These are phyloP conservation scores for Beta corolliflora DNA, from an alignment of 179 eudicot genomes.

Conservation along the genomic window DNA sequence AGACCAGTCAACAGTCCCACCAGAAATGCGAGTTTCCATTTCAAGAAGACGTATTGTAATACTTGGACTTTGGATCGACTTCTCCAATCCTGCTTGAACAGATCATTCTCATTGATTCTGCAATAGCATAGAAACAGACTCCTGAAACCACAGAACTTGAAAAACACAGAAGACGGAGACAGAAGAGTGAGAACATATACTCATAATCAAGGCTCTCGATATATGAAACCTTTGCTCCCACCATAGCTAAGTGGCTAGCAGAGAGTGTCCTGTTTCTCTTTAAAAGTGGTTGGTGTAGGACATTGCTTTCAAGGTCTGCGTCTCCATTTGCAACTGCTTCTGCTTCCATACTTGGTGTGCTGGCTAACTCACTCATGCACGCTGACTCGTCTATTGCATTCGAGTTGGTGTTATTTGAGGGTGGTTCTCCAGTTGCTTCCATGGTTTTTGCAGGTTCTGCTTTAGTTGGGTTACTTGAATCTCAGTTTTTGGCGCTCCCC, in stretches of 20 bases:
- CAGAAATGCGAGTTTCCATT: conserved; percentile 80
- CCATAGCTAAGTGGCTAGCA: conserved; percentile 69
- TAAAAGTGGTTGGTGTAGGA: conserved; percentile 57
- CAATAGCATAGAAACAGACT: conserved; percentile 20
- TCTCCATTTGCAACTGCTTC: conserved; percentile 29
- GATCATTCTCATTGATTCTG: conserved; percentile 89
- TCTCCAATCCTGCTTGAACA: conserved; percentile 96
- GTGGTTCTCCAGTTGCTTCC: conserved; percentile 11
- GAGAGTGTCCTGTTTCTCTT: conserved; percentile 64
- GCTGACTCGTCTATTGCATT: conserved; percentile 18
- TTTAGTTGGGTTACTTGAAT: not conserved
- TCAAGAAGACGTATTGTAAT: conserved; percentile 69
- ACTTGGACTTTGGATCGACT: conserved; percentile 77
- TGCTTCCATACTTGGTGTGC: conserved; percentile 25
- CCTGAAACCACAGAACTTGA: not conserved
- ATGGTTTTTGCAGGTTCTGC: not conserved
- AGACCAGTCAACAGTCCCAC: conserved; percentile 82
- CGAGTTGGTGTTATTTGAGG: not conserved
- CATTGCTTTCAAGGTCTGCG: conserved; percentile 51
- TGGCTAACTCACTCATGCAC: conserved; percentile 3
- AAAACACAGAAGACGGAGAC: not conserved
- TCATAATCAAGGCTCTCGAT: conserved; percentile 95
- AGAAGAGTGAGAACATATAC: conserved; percentile 34
- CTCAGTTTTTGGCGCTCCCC: not conserved
- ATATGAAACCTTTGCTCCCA: conserved; percentile 84